Percentiles rank a stretch among this genome's conserved stretches.
Conservation (phyloP, 2,329 filamentous ascomycete genomes). For the Colletotrichum sidae region DNA sequence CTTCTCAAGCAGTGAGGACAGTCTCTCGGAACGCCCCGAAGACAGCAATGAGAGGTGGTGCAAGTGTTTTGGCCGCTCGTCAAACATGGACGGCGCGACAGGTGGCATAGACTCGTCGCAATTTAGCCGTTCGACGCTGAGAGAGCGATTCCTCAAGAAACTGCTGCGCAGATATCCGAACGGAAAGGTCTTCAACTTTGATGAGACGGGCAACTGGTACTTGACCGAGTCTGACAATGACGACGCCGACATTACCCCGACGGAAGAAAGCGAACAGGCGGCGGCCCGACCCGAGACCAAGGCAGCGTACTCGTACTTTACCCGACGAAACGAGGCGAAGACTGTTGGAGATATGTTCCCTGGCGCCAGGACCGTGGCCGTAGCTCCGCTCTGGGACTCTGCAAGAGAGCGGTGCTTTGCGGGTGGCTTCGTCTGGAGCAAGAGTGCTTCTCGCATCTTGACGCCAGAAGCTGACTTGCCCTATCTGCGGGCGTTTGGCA, state of each 20-base stretch:
- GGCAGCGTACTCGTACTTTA: constrained; percentile 26
- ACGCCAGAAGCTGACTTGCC: constrained; percentile 42
- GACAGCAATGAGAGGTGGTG: constrained; percentile 40
- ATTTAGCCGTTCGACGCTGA: constrained; percentile 42
- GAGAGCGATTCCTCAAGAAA: constrained; percentile 53
- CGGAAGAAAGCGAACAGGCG: constrained; percentile 26
- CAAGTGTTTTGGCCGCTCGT: constrained; percentile 53
- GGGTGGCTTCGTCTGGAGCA: constrained; percentile 55
- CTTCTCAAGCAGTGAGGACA: constrained; percentile 41
- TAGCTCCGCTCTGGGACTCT: constrained; percentile 52
- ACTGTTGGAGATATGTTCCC: constrained; percentile 53
- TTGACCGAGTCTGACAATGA: constrained; percentile 43
- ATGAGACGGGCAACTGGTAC: constrained; percentile 49
- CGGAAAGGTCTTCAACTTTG: constrained; percentile 60
- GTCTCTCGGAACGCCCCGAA: constrained; percentile 21
- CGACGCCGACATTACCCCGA: constrained; percentile 20
- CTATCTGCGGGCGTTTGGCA: constrained; percentile 60
- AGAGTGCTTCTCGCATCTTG: constrained; percentile 43
- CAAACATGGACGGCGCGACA: constrained; percentile 43
- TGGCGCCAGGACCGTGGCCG: constrained; percentile 48
- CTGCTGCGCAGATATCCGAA: constrained; percentile 58
- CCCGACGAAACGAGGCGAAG: constrained; percentile 44
- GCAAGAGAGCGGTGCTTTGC: constrained; percentile 51
- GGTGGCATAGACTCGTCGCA: constrained; percentile 43
- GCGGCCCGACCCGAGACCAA: background rate